phyloP scores from a whole-genome alignment of 2,329 filamentous ascomycete genomes.

The Nannizziopsis barbatae region DNA sequence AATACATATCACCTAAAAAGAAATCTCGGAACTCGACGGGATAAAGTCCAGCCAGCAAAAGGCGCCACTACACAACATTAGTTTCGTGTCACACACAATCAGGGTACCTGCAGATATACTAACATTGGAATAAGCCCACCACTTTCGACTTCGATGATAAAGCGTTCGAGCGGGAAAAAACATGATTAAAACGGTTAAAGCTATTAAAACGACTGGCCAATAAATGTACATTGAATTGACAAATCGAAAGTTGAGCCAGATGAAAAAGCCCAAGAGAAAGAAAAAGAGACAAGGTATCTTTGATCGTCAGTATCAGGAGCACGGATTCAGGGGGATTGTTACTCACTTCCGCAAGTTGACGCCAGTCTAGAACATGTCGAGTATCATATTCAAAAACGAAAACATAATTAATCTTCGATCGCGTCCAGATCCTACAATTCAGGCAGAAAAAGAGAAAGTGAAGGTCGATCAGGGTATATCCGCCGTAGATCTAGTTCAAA shows the following conservation, averaged over 20 bases:
- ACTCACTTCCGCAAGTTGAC: constrained; percentile 61
- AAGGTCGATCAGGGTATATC: constrained; percentile 75
- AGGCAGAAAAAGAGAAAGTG: constrained; percentile 76
- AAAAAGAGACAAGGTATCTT: constrained; percentile 74
- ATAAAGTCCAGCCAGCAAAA: constrained; percentile 74
- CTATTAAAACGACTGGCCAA: constrained; percentile 72
- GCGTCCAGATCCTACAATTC: constrained; percentile 71
- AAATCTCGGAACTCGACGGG: constrained; percentile 96
- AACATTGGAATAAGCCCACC: constrained; percentile 84
- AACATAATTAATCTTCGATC: constrained; percentile 82
- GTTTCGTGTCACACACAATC: constrained; percentile 9
- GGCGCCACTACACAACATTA: constrained; percentile 55
- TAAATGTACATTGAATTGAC: constrained; percentile 62
- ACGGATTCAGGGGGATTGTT: too few species aligned
- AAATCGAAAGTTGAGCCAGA: constrained; percentile 84
- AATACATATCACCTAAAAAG: constrained; percentile 95
- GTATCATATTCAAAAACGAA: constrained; percentile 97
- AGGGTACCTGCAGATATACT: constrained; percentile 27
- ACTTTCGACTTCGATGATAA: constrained; percentile 65
- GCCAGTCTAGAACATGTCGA: constrained; percentile 77
- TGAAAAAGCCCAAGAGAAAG: constrained; percentile 60
- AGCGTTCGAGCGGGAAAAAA: constrained; percentile 65
- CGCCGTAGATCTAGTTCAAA: constrained; percentile 62
- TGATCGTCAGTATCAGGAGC: neutral
- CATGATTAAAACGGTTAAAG: constrained; percentile 54